These are phyloP conservation scores for Bipolaris victoriae DNA, from an alignment of 2,329 filamentous ascomycete species.

Conservation along the genomic window DNA sequence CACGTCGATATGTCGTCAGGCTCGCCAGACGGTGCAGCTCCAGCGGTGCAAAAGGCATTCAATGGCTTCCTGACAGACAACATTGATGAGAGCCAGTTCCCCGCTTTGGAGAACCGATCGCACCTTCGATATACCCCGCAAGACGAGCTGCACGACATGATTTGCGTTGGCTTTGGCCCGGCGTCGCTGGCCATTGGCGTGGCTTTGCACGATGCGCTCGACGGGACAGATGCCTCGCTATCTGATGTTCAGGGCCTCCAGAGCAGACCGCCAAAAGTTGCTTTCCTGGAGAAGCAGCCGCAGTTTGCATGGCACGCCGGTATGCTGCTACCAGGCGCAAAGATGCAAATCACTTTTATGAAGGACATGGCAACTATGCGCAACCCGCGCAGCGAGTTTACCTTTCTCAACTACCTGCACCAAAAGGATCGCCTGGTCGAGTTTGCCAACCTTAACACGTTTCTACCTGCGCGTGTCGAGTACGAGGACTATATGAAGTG, in stretches of 20 bases:
- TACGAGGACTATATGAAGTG: constrained; percentile 96
- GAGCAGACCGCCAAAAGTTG: constrained; percentile 67
- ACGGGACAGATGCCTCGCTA: constrained; percentile 48
- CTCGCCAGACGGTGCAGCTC: constrained; percentile 25
- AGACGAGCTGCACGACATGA: constrained; percentile 77
- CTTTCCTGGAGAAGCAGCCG: constrained; percentile 85
- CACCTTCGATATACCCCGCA: constrained; percentile 60
- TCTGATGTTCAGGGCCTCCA: constrained; percentile 44
- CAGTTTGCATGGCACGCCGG: constrained; percentile 91
- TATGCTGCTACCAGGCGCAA: constrained; percentile 90
- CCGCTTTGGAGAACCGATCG: constrained; percentile 47
- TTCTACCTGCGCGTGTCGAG: constrained; percentile 82
- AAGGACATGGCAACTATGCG: constrained; percentile 92
- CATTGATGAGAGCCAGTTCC: constrained; percentile 38
- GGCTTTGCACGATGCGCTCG: constrained; percentile 77
- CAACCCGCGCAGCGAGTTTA: constrained; percentile 88
- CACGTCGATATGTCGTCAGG: constrained; percentile 39
- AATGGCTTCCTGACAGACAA: constrained; percentile 33
- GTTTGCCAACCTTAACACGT: constrained; percentile 90
- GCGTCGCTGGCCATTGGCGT: constrained; percentile 89
- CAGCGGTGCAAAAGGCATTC: constrained; percentile 37
- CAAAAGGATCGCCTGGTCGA: constrained; percentile 79
- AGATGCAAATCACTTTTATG: constrained; percentile 98
- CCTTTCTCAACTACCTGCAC: constrained; percentile 94
- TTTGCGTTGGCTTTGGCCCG: constrained; percentile 92